Percentiles rank a stretch among this genome's conserved stretches.
These are phyloP conservation scores for Prunus persica DNA, from an alignment of 306 rosid genomes.

Conservation along the genomic window DNA sequence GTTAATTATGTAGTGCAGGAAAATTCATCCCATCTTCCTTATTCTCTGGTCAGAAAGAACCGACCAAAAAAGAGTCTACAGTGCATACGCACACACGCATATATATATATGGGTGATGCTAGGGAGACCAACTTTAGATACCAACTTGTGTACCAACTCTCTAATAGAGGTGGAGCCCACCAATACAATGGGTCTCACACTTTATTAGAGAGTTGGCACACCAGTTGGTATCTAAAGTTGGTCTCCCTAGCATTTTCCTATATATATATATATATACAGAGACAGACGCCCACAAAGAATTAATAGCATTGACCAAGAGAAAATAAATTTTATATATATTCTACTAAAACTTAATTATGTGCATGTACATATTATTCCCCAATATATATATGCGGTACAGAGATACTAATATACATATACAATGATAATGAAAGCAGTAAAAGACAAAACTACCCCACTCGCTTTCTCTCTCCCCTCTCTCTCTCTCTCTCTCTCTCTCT, in stretches of 20 bases:
- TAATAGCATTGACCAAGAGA: constrained; percentile 39
- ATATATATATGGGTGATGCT: too few species aligned
- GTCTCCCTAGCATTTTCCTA: too few species aligned
- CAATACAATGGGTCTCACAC: too few species aligned
- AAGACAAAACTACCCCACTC: constrained; percentile 35
- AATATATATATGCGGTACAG: background rate
- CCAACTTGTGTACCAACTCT: too few species aligned
- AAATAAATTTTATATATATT: background rate
- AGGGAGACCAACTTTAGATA: too few species aligned
- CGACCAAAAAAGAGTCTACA: constrained; percentile 42
- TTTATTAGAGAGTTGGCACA: too few species aligned
- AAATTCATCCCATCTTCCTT: constrained; percentile 7
- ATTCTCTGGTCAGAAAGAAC: constrained; percentile 24
- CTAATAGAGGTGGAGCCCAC: too few species aligned
- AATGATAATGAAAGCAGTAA: background rate
- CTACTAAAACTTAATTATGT: constrained; percentile 13
- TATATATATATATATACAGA: background rate
- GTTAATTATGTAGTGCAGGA: background rate
- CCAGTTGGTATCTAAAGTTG: too few species aligned
- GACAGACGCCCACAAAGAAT: constrained; percentile 41
- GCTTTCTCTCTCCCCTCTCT: constrained; percentile 18
- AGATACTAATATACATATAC: background rate
- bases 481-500: constrained; percentile 10
- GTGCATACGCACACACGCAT: constrained; percentile 25
- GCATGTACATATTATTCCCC: constrained; percentile 24